phyloP scores from a whole-genome alignment of 2,329 filamentous ascomycete genomes.

The Stemphylium beticola region DNA sequence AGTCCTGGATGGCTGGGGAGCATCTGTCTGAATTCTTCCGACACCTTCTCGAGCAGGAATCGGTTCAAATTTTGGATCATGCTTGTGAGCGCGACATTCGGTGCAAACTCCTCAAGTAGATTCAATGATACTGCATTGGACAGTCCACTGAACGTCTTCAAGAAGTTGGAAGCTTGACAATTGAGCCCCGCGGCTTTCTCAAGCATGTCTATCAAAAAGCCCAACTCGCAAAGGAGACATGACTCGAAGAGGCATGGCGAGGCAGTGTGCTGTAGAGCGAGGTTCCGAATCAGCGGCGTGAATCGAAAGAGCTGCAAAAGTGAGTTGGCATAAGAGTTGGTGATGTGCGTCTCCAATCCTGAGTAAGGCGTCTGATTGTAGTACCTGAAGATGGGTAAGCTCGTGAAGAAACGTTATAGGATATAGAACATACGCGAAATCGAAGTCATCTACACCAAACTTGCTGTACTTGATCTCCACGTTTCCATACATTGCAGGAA shows the following conservation, averaged over 20 bases:
- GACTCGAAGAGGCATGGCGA: conserved; percentile 81
- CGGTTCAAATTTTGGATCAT: conserved; percentile 88
- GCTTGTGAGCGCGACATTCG: conserved; percentile 73
- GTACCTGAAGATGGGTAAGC: conserved; percentile 62
- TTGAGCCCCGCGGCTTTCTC: conserved; percentile 93
- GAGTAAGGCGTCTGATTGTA: conserved; percentile 95
- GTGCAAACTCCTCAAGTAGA: conserved; percentile 82
- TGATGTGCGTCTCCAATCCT: conserved; percentile 92
- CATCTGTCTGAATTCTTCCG: conserved; percentile 75
- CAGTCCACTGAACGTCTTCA: conserved; percentile 86
- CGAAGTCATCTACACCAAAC: conserved; percentile 99
- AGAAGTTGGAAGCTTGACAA: conserved; percentile 93
- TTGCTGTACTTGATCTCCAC: conserved; percentile 99
- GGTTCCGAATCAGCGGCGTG: conserved; percentile 84
- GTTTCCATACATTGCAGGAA: conserved; percentile 87
- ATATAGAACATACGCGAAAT: conserved; percentile 73
- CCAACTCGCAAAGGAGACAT: conserved; percentile 91
- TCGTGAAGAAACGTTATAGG: neutral
- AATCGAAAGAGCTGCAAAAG: conserved; percentile 91
- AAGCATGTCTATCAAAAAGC: conserved; percentile 96
- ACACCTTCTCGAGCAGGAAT: conserved; percentile 83
- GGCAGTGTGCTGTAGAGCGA: conserved; percentile 87
- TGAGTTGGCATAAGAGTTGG: conserved; percentile 94
- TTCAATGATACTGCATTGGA: conserved; percentile 78
- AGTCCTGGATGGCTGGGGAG: conserved; percentile 61